These are phyloP conservation scores for Diversispora epigaea DNA, from an alignment of 192 early-diverging fungal species.

Conservation along the genomic window DNA sequence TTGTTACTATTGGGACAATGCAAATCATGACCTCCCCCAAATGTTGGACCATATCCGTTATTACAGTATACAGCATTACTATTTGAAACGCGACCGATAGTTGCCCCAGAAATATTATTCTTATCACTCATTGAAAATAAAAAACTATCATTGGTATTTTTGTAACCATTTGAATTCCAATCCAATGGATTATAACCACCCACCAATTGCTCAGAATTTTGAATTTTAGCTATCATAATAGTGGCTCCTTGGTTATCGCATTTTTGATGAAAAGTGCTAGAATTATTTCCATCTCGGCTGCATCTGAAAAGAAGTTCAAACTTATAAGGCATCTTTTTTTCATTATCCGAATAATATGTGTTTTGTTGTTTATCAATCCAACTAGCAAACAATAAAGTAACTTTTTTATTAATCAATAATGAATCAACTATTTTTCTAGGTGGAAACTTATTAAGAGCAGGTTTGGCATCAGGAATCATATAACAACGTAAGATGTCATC, in stretches of 20 bases:
- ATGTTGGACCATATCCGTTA: too few species aligned
- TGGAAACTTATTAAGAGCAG: not conserved
- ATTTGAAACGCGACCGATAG: too few species aligned
- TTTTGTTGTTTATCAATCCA: not conserved
- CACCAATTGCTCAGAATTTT: not conserved
- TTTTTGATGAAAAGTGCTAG: not conserved
- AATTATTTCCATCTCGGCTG: not conserved
- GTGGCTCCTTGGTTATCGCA: not conserved
- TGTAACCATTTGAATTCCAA: not conserved
- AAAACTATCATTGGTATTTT: not conserved
- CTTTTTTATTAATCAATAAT: not conserved
- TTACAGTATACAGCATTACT: too few species aligned
- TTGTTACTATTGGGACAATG: too few species aligned
- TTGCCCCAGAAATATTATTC: too few species aligned
- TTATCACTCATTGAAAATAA: not conserved
- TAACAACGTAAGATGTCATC: not conserved
- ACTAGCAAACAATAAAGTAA: not conserved
- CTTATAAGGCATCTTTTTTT: not conserved
- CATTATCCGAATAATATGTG: not conserved
- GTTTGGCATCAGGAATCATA: not conserved
- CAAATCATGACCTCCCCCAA: too few species aligned
- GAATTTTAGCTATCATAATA: not conserved
- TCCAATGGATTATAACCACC: slow-evolving; percentile 1
- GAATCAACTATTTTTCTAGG: not conserved
- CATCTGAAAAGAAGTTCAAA: not conserved